phyloP scores from a whole-genome alignment of 2,329 filamentous ascomycete genomes.

The Talaromyces sp. region DNA sequence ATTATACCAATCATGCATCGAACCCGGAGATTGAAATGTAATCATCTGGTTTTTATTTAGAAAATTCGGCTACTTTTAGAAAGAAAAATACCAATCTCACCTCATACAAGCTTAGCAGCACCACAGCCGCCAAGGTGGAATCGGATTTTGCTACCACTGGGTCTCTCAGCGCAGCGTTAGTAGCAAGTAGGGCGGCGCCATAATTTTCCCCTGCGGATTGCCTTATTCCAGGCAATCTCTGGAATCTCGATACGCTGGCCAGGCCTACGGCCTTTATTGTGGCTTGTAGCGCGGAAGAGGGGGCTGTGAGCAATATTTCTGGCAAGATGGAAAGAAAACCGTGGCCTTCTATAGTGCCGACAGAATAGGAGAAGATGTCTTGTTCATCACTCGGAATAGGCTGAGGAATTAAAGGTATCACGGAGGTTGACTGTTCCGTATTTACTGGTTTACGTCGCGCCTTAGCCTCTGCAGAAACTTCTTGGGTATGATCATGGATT shows the following conservation, averaged over 20 bases:
- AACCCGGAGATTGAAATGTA: background rate
- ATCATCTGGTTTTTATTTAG: background rate
- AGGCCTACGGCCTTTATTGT: background rate
- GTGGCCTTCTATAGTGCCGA: constrained; percentile 5
- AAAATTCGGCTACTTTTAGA: background rate
- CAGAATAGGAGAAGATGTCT: background rate
- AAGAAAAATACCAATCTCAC: constrained; percentile 6
- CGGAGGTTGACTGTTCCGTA: background rate
- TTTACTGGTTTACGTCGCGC: constrained; percentile 5
- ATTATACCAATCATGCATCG: constrained; percentile 11
- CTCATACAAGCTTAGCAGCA: constrained; percentile 15
- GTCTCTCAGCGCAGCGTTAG: constrained; percentile 11
- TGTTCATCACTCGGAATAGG: background rate
- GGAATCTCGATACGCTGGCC: background rate
- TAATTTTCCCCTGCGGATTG: background rate
- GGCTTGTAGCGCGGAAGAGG: background rate
- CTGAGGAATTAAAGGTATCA: background rate
- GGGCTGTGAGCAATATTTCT: background rate
- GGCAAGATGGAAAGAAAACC: constrained; percentile 9
- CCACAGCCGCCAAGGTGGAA: constrained; percentile 14
- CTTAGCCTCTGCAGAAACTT: constrained; percentile 13
- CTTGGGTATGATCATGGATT: constrained; percentile 17
- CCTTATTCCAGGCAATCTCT: background rate
- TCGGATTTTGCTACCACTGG: constrained; percentile 7
- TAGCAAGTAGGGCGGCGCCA: constrained; percentile 9